Percentiles rank a stretch among this genome's conserved stretches.
These are phyloP conservation scores for Simplicillium aogashimaense DNA, from an alignment of 2,329 filamentous ascomycete species.

Conservation along the genomic window DNA sequence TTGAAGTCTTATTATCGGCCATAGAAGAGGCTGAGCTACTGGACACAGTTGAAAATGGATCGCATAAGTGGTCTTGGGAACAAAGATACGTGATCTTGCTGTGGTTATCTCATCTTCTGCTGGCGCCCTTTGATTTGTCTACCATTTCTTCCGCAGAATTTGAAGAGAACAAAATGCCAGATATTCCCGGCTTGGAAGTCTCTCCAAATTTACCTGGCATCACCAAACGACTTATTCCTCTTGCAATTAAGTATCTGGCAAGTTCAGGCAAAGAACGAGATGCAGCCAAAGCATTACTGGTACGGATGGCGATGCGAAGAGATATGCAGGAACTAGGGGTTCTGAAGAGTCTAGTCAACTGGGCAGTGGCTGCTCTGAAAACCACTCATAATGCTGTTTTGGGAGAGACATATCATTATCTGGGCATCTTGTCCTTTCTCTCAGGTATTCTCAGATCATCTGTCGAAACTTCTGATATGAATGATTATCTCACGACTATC, in stretches of 20 bases:
- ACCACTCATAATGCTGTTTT: conserved; percentile 24
- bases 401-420: conserved; percentile 59
- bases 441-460: conserved; percentile 62
- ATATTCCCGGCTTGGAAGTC: conserved; percentile 41
- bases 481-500: conserved; percentile 52
- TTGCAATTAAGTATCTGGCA: conserved; percentile 63
- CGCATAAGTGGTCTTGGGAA: conserved; percentile 60
- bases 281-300: conserved; percentile 74
- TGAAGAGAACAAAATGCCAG: conserved; percentile 32
- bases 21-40: conserved; percentile 51
- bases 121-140: conserved; percentile 82
- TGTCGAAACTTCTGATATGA: conserved; percentile 65
- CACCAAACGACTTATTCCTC: conserved; percentile 56
- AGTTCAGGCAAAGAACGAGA: conserved; percentile 80
- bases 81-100: conserved; percentile 79
- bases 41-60: conserved; percentile 8
- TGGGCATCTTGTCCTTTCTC: conserved; percentile 72
- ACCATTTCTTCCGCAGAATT: conserved; percentile 63
- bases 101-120: conserved; percentile 75
- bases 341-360: conserved; percentile 56
- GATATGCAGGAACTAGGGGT: conserved; percentile 80
- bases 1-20: conserved; percentile 69
- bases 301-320: conserved; percentile 69
- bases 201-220: conserved; percentile 57
- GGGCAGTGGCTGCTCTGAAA: conserved; percentile 56